A percentile compares a stretch with the other conserved stretches of the same genome.
phyloP scores from a whole-genome alignment of 2,329 filamentous ascomycete genomes.

The Fusarium pseudoanthophilum region DNA sequence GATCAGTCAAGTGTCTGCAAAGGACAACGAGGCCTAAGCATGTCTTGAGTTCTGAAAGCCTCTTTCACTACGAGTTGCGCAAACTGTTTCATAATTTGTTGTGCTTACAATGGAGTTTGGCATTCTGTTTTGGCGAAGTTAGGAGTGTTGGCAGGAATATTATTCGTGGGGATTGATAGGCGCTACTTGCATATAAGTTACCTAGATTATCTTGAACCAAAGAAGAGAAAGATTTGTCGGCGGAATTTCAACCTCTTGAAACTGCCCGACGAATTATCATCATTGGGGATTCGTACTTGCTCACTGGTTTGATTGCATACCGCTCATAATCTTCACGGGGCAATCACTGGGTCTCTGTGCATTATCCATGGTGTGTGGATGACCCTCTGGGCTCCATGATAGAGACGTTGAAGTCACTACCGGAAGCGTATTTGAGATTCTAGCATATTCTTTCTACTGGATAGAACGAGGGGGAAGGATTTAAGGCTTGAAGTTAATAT shows the following conservation, averaged over 20 bases:
- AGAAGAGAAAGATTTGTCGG: not conserved
- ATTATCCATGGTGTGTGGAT: not conserved
- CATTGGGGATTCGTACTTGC: not conserved
- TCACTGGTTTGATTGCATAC: not conserved
- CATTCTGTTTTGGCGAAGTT: slow-evolving; percentile 25
- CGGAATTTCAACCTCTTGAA: not conserved
- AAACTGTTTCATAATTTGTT: slow-evolving; percentile 31
- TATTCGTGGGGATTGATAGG: slow-evolving; percentile 17
- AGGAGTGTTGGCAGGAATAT: slow-evolving; percentile 39
- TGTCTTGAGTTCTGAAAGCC: not conserved
- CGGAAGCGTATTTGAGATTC: not conserved
- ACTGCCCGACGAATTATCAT: not conserved
- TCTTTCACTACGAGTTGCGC: slow-evolving; percentile 7
- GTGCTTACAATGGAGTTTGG: slow-evolving; percentile 22
- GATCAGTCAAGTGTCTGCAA: slow-evolving; percentile 51
- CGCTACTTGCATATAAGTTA: slow-evolving; percentile 16
- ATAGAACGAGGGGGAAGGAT: not conserved
- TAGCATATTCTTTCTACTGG: not conserved
- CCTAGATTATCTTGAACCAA: slow-evolving; percentile 14
- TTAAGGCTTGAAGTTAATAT: not conserved
- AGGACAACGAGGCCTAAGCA: slow-evolving; percentile 42
- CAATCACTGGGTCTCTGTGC: not conserved
- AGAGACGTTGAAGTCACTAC: not conserved
- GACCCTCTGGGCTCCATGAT: not conserved
- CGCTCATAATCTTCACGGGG: no score